These are phyloP conservation scores for Meyerozyma elateridarum DNA, from an alignment of 1,139 yeast species.

Conservation along the genomic window DNA sequence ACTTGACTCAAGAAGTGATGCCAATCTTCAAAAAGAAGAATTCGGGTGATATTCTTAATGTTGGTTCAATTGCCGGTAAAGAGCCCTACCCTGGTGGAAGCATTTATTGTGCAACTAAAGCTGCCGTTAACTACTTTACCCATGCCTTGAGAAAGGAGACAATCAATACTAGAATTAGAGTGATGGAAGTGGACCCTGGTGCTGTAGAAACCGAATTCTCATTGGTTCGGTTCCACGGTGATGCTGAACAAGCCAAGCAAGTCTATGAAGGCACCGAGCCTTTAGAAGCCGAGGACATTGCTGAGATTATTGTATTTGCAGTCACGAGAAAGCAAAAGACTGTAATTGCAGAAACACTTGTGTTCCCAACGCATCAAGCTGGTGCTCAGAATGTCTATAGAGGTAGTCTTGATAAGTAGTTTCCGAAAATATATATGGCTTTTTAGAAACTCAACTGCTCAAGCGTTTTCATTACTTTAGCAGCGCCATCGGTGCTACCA, in stretches of 20 bases:
- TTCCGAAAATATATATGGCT: too few relatives aligned
- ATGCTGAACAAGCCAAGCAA: constrained; percentile 58
- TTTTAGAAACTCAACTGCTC: constrained; percentile 58
- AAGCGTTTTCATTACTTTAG: constrained; percentile 58
- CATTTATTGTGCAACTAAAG: constrained; percentile 85
- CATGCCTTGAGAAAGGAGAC: constrained; percentile 75
- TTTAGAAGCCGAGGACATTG: constrained; percentile 70
- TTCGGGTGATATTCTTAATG: constrained; percentile 72
- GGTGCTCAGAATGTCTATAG: constrained; percentile 54
- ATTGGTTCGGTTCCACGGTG: constrained; percentile 70
- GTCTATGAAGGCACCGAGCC: constrained; percentile 76
- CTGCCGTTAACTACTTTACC: constrained; percentile 73
- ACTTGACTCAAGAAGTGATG: constrained; percentile 35
- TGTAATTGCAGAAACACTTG: constrained; percentile 73
- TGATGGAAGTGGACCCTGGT: constrained; percentile 84
- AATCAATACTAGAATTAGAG: constrained; percentile 67
- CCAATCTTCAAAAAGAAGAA: constrained; percentile 45
- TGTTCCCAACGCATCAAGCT: constrained; percentile 78
- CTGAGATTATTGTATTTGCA: constrained; percentile 73
- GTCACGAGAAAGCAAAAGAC: constrained; percentile 68
- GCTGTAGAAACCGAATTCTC: constrained; percentile 87
- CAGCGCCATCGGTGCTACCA: constrained; percentile 57
- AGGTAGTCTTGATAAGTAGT: constrained; percentile 10
- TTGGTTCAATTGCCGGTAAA: constrained; percentile 86
- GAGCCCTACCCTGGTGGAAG: constrained; percentile 86